These are phyloP conservation scores for Avena sativa DNA, from an alignment of 176 grass and related monocot genomes.

Conservation along the genomic window DNA sequence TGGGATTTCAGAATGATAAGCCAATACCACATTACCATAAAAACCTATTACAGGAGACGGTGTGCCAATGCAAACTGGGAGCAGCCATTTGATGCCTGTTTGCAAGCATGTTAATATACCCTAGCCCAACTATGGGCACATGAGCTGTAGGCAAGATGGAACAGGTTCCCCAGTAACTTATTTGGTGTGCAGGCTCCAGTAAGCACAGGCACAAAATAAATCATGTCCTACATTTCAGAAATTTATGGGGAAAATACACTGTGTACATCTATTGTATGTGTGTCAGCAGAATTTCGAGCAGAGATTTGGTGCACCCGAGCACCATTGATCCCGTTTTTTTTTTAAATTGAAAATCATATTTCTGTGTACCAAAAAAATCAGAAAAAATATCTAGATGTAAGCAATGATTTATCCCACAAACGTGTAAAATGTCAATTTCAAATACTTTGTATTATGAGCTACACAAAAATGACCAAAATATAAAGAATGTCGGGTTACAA, in stretches of 20 bases:
- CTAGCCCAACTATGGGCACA: not conserved
- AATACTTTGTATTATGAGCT: too few species aligned
- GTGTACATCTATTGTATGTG: not conserved
- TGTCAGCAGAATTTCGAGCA: not conserved
- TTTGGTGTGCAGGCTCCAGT: not conserved
- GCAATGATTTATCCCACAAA: too few species aligned
- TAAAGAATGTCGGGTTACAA: too few species aligned
- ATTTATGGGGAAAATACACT: not conserved
- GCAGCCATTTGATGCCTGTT: slow-evolving; percentile 2
- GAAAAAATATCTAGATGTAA: too few species aligned
- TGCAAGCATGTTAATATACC: not conserved
- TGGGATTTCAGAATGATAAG: not conserved
- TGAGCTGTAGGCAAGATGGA: not conserved
- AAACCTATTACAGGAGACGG: not conserved
- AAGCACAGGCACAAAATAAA: not conserved
- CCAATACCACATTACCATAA: not conserved
- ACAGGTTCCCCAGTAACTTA: not conserved
- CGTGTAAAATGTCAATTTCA: too few species aligned
- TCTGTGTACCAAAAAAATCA: too few species aligned
- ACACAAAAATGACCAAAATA: too few species aligned
- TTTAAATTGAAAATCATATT: too few species aligned
- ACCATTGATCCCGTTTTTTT: too few species aligned
- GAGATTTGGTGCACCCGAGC: too few species aligned
- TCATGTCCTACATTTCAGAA: not conserved
- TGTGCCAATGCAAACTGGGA: not conserved